Base-by-base conservation (phyloP, 495 filamentous ascomycete species). In the Massariosphaeria phaeospora region DNA sequence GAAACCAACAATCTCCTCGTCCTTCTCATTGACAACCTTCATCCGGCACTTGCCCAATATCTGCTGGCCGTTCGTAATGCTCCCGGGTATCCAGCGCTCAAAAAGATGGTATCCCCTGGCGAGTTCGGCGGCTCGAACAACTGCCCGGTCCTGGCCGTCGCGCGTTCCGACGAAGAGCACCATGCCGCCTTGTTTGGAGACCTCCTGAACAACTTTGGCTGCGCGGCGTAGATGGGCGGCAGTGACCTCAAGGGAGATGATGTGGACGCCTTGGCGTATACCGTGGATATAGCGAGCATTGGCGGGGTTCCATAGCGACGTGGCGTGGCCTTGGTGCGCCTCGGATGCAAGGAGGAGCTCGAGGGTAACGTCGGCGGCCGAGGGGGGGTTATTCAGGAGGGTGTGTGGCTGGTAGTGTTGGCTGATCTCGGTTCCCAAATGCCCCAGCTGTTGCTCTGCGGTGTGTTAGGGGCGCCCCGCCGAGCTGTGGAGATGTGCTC, bases 221-320 rank as follows among this genome's bases (percentile, higher is more conserved):
- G 93, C 93, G 13, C 93, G 85, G 0, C 94, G 84, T 26, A 98
- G 79, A 69, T 97, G 83, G 11, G 89, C 83, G 4, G 89, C 88
- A 15, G 85, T 96, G 47, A 79, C 72, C 66, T 97, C 93, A 2
- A 96, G 82, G 9, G 82, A 85, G 70, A 98, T 93, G 67, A 98
- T 91, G 73, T 98, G 93, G 56, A 96, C 85, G 41, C 85, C 88
- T 48, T 90, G 80, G 17, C 91, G 81, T 56, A 94, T 83, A 64
- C 93, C 93, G 68, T 86, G 91, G 70, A 98, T 97, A 73, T 97
- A 97, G 33, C 88, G 84, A 43, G 88, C 83, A 75, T 97, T 98
- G 33, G 82, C 82, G 12, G 94, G 91, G 73, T 97, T 94, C 93
- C 93, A 98, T 50, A 90, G 81, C 40, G 89, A 89, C 2, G 87